phyloP scores from a whole-genome alignment of 2,329 filamentous ascomycete species.

The Periconia sp. region DNA sequence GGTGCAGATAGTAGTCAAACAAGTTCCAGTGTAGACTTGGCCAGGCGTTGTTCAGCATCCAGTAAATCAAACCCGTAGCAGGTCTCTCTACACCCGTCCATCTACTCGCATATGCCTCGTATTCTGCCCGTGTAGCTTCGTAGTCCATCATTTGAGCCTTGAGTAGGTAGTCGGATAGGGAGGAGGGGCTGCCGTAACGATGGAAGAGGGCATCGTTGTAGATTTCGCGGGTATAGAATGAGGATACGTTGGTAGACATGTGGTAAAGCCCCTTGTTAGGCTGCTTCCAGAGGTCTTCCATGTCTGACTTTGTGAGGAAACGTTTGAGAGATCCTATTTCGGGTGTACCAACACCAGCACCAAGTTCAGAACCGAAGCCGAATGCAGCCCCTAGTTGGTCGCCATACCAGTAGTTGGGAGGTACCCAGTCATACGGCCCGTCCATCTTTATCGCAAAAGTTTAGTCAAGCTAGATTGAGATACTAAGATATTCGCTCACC shows the following conservation, averaged over 20 bases:
- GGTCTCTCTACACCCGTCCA: slow-evolving; percentile 59
- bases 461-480: no score
- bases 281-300: slow-evolving; percentile 62
- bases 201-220: slow-evolving; percentile 63
- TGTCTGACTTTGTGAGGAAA: slow-evolving; percentile 59
- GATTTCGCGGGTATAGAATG: slow-evolving; percentile 62
- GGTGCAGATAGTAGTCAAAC: slow-evolving; percentile 67
- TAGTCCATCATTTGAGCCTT: slow-evolving; percentile 70
- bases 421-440: slow-evolving; percentile 70
- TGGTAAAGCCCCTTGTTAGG: slow-evolving; percentile 63
- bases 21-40: slow-evolving; percentile 70
- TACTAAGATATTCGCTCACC: no score
- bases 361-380: slow-evolving; percentile 68
- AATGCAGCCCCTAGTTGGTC: slow-evolving; percentile 62
- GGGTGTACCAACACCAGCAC: slow-evolving; percentile 67
- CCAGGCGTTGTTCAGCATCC: slow-evolving; percentile 72
- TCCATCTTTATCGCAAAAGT: no score
- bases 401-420: slow-evolving; percentile 69
- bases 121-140: slow-evolving; percentile 66
- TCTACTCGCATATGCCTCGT: slow-evolving; percentile 61
- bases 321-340: slow-evolving; percentile 60
- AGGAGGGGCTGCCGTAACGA: slow-evolving; percentile 59
- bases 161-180: slow-evolving; percentile 63
- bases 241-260: slow-evolving; percentile 63
- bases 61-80: slow-evolving; percentile 68